These are phyloP conservation scores for Blechomonas ayalai DNA, from an alignment of 208 protist species.

Conservation along the genomic window DNA sequence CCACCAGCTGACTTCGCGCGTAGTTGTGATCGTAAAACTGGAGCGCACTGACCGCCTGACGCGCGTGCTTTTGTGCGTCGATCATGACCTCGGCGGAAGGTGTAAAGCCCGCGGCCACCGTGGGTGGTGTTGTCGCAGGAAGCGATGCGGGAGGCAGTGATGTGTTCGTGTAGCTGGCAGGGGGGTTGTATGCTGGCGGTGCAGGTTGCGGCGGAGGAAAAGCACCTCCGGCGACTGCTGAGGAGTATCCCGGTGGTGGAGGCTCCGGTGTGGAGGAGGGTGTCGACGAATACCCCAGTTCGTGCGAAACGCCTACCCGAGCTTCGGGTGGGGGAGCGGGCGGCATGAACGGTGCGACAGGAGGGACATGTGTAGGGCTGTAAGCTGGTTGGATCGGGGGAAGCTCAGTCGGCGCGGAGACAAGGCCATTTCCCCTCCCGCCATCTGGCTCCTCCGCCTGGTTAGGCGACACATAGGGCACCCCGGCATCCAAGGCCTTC, in stretches of 20 bases:
- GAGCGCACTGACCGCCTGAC: conserved; percentile 63
- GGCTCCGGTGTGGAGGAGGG: conserved; percentile 1
- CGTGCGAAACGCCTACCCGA: neutral
- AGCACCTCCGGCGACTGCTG: conserved; percentile 3
- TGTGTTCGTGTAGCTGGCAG: too few species aligned
- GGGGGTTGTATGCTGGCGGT: conserved; percentile 8
- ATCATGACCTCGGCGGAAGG: conserved; percentile 67
- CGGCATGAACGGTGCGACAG: too few species aligned
- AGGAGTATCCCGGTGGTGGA: neutral
- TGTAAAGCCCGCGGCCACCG: neutral
- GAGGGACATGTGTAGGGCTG: too few species aligned
- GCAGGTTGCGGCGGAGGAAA: neutral
- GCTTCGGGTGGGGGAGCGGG: too few species aligned
- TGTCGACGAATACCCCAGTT: neutral
- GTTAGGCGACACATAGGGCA: conserved; percentile 53
- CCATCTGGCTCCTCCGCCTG: too few species aligned
- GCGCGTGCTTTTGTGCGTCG: conserved; percentile 66
- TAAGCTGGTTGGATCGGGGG: neutral
- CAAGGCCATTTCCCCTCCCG: neutral
- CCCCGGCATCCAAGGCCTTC: conserved; percentile 39
- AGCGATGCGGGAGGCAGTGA: neutral
- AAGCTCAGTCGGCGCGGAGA: neutral
- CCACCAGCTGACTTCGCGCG: conserved; percentile 38
- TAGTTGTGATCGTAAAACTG: conserved; percentile 72
- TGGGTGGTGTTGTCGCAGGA: neutral